Base-by-base conservation (phyloP, 257 asterid species). In the Solanum pinnatisectum region DNA sequence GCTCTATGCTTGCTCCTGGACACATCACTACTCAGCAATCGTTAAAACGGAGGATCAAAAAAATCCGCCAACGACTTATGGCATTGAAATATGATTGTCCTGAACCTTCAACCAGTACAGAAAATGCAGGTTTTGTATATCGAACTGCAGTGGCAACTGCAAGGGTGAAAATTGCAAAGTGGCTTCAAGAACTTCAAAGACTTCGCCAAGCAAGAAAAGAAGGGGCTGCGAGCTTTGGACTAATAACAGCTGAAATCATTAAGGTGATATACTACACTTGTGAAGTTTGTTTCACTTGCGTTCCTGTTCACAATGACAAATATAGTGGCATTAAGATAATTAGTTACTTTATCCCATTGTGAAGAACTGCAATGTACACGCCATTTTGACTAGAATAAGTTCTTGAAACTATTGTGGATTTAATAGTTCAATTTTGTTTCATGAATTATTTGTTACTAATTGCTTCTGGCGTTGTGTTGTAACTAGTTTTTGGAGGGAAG, bases 171-270 rank as follows among this genome's bases (percentile, higher is more conserved):
- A 92, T 97, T 70, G 95, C 93, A 40, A 94, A 95, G 90, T 97
- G 98, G 99, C 91, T 97, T 90, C 99, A 97, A 93, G 99, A 97
- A 91, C 95, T 97, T 89, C 99, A 97, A 89, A 97, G 93, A 79
- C 98, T 94, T 87, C 98, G 99, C 71, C 99, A 97, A 91, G 99
- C 98, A 72, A 95, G 99, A 90, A 97, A 96, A 92, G 99, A 94
- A 67, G 99, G 99, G 83, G 98, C 98, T 86, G 94, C 93, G 42
- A 95, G 89, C 90, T 96, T 97, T 89, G 99, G 99, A 84, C 93
- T 95, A 39, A 94, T 97, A 85, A 91, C 98, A 56, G 94, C 99
- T 90, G 99, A 96, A 92, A 96, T 96, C 87, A 94, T 96, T 87
- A 97, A 97, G 98, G 99, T 97, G 90, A 59, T 30, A 39, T 81